phyloP scores from a whole-genome alignment of 169 alveolate species.

The Cystoisospora suis region DNA sequence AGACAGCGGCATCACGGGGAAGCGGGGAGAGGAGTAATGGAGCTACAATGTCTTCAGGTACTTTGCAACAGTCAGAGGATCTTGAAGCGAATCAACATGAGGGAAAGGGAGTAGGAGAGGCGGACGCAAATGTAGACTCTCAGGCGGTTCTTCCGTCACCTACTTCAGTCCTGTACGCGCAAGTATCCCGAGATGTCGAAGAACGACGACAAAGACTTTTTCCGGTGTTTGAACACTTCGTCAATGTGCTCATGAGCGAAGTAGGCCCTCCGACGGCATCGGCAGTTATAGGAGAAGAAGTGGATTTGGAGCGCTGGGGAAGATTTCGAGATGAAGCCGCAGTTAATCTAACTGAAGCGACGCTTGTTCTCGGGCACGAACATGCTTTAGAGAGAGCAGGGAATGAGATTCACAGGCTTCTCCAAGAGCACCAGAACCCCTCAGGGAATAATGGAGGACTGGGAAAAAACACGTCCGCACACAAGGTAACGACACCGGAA shows the following conservation, averaged over 20 bases:
- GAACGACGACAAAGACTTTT: not conserved
- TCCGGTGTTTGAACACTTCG: not conserved
- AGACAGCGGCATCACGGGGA: not conserved
- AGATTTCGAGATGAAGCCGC: slow-evolving; percentile 34
- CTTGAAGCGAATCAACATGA: too few relatives aligned
- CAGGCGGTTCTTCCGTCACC: too few relatives aligned
- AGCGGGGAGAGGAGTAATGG: too few relatives aligned
- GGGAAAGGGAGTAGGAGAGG: too few relatives aligned
- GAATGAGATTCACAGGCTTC: not conserved
- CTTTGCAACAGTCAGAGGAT: too few relatives aligned
- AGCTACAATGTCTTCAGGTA: too few relatives aligned
- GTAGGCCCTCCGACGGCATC: slow-evolving; percentile 2
- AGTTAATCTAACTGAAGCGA: slow-evolving; percentile 20
- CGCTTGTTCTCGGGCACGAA: slow-evolving; percentile 29
- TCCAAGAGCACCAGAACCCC: not conserved
- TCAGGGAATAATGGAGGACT: not conserved
- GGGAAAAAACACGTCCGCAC: not conserved
- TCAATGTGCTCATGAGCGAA: not conserved
- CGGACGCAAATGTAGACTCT: too few relatives aligned
- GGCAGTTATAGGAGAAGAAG: not conserved
- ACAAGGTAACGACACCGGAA: not conserved
- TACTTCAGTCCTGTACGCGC: too few relatives aligned
- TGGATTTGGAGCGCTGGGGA: slow-evolving; percentile 26
- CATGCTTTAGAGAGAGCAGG: not conserved
- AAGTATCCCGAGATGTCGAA: not conserved